Base-by-base conservation (phyloP, 257 asterid species). In the Ligustrum vulgare region DNA sequence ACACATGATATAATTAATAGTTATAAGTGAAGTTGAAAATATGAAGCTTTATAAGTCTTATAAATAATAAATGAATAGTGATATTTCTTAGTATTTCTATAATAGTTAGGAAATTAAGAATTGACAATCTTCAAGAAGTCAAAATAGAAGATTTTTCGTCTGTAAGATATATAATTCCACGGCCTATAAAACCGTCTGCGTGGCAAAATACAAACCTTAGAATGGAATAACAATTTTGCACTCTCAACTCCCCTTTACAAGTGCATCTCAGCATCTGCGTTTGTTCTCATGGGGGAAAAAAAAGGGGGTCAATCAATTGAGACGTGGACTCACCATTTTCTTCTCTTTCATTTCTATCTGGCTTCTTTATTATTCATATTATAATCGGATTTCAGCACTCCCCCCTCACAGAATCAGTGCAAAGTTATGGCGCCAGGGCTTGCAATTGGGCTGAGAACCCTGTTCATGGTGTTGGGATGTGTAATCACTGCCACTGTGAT, bases 391-490 rank as follows among this genome's bases (percentile, higher is more conserved):
- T 16, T 37, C 45, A 6, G 25, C 9, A 2, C 32, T 67, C 16
- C 10, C 15, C 45, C 70, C 76, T 9, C 23, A 15, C 31, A 63
- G 73, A 34, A 25, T 54, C 32, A 43, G 35, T 69, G 69, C 80
- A 78, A 92, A 89, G 94, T 34, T 60, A 89, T 79, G 71, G 25
- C 75, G 31, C 67, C 84, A 56, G 56, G 84, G 63, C 77, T 84
- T 18, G 91, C 92, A 20, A 70, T 81, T 69, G 88, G 43, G 54
- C 84, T 94, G 80, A 81, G 80, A 82, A 79, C 77, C 73, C 80
- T 81, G 54, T 94, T 94, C 86, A 10, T 70, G 69, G 84, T 84
- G 72, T 69, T 92, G 82, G 94, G 96, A 4, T 89, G 91, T 68
- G 58, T 73, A 16, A 74, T 76, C 20, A n/a, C 94, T 6, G 94